Base-by-base conservation (phyloP, 1,284 basidiomycete species). In the Trichosporon sp. region DNA sequence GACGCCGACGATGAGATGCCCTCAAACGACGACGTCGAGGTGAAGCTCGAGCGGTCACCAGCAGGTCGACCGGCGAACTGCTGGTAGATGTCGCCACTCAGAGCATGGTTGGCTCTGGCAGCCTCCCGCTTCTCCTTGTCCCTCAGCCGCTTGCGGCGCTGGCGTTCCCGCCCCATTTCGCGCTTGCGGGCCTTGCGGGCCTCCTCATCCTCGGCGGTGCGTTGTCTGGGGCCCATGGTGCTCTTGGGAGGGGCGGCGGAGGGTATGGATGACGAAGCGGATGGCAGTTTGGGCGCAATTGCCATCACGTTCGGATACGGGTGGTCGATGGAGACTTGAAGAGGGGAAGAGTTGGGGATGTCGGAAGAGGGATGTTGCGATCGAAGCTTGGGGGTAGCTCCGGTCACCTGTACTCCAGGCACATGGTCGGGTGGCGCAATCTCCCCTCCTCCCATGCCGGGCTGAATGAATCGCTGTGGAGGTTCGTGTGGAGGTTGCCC, bases 361-460 rank as follows among this genome's bases (percentile, higher is more conserved):
- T 27, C 25, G 46, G 46, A 52, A 27, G 58, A 10, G 13, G 56
- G n/a, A 56, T 37, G 44, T 52, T 52, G 67, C 3, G 65, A 61
- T 33, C 67, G 62, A 25, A 62, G 67, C 63, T 69, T 73, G 27
- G 70, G 72, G 23, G 69, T 71, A 23, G 72, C 66, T n/a, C 70
- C 69, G 6, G 66, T 66, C 21, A 74, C 65, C 11, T 73, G 71
- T 0, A 72, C 32, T 32, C 54, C 62, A 13, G 63, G 59, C 14
- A 60, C 33, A 21, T 49, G 46, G 29, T 40, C 21, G 21, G 33
- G 54, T 56, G 40, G 44, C 46, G 46, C 46, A 27, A 52, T 52
- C 14, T 52, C n/a, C n/a, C n/a, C n/a, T n/a, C n/a, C 46, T 25
- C 46, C 46, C 29, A 52, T 23, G 46, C 29, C 46, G 27, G 46